Evolutionary conservation across 768 basidiomycete species (phyloP).

Genomic region (Plicaturopsis crispa): DNA sequence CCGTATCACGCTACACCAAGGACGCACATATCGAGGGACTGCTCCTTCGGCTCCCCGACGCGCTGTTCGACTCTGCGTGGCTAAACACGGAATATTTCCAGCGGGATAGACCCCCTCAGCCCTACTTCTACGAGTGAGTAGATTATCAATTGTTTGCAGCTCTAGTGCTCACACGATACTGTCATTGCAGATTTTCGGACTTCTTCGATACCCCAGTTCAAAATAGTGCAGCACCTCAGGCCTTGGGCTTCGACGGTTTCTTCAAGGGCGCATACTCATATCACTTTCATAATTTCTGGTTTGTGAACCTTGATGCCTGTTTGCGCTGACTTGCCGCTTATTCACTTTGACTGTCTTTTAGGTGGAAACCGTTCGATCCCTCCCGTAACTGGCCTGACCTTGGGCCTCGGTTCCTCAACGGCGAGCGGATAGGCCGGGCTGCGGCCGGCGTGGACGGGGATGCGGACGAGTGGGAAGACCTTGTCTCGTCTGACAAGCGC

Average conservation of each 20-base stretch:
- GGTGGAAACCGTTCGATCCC: slow-evolving; percentile 96
- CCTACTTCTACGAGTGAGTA: slow-evolving; percentile 79
- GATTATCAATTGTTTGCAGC: neutral
- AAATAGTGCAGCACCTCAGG: slow-evolving; percentile 75
- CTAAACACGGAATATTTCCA: slow-evolving; percentile 90
- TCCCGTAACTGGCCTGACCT: slow-evolving; percentile 94
- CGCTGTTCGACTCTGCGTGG: slow-evolving; percentile 96
- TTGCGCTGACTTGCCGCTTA: slow-evolving; percentile 3
- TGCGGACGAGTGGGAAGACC: too few species aligned
- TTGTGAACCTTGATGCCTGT: slow-evolving; percentile 12
- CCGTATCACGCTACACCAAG: slow-evolving; percentile 81
- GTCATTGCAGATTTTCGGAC: slow-evolving; percentile 60
- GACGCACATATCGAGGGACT: slow-evolving; percentile 83
- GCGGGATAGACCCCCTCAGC: slow-evolving; percentile 87
- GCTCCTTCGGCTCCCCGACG: slow-evolving; percentile 86
- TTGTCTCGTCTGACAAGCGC: too few species aligned
- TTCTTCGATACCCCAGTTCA: slow-evolving; percentile 79
- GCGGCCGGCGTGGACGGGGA: slow-evolving; percentile 25
- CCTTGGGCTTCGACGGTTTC: slow-evolving; percentile 90
- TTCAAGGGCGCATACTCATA: slow-evolving; percentile 95
- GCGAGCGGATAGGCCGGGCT: slow-evolving; percentile 60
- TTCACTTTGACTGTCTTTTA: slow-evolving; percentile 18
- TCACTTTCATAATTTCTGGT: slow-evolving; percentile 95
- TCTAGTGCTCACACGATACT: slow-evolving; percentile 2
- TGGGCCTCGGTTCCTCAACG: slow-evolving; percentile 67